A percentile compares a stretch with the other conserved stretches of the same genome.
Evolutionary conservation across 2,329 filamentous ascomycete species (phyloP).

Genomic region (Fusarium sororula): DNA sequence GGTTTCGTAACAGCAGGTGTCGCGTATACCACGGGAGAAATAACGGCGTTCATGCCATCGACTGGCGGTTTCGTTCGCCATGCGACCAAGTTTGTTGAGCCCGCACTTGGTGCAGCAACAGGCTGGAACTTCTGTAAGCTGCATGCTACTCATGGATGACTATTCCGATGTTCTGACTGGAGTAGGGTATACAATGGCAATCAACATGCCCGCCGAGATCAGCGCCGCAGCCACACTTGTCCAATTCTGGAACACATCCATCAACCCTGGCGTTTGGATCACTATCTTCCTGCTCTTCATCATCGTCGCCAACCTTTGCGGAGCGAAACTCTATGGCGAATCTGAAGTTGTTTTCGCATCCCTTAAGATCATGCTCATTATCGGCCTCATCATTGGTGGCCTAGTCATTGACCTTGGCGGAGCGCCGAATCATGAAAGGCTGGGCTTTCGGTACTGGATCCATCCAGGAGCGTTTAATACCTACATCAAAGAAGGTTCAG

Average conservation of each 20-base stretch:
- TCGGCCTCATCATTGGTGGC: neutral
- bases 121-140: neutral
- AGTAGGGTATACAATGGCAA: neutral
- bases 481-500: neutral
- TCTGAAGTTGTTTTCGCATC: neutral
- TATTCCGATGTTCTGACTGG: neutral
- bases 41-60: neutral
- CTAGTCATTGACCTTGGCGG: neutral
- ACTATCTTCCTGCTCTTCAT: neutral
- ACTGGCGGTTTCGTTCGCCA: neutral
- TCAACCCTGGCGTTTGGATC: neutral
- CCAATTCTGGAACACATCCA: neutral
- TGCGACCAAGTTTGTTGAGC: neutral
- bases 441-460: neutral
- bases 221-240: neutral
- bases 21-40: neutral
- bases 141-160: neutral
- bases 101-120: neutral
- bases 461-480: neutral
- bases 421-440: neutral
- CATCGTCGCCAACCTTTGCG: neutral
- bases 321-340: neutral
- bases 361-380: neutral
- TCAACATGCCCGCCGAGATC: neutral
- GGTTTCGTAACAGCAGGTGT: neutral